Evolutionary conservation across 495 filamentous ascomycete species (phyloP), one percentile per base, ranked within the genome.

Genomic region (Penicillium robsamsonii): DNA sequence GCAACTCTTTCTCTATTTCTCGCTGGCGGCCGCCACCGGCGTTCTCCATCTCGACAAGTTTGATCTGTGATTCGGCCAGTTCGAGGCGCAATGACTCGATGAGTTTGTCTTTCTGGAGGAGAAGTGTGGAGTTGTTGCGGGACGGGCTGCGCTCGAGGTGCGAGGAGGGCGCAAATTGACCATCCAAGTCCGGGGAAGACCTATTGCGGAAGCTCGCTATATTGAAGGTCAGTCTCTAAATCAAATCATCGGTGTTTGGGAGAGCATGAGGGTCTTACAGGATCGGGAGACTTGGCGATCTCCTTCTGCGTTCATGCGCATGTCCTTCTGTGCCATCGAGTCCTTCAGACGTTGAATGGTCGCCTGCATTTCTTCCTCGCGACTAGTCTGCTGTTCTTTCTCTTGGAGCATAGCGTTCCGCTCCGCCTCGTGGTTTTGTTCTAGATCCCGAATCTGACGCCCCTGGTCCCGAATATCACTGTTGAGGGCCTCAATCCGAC

Each of bases 101-200:
- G 53, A 98, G 69, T 67, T 92, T 95, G 72, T 97, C 93, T 72
- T 97, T 98, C 71, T 97, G 92, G 58, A 93, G 78, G 20, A 97
- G 75, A 25, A 96, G 76, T 62, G 90, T 94, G 12, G 90, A 92
- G 65, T 89, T 93, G 60, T 90, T 93, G 46, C 87, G 83, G 27
- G 92, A 90, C 60, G 91, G 84, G 76, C 86, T 90, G 41, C 88
- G 85, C 65, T 92, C 85, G 53, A 92, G 66, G 4, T 88, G 86
- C 31, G 88, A 84, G 4, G 91, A 88, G n/a, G 93, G 92, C 15
- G 94, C 93, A 70, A 96, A 96, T 65, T 89, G 88, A 37, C 84
- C 86, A 61, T 89, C 86, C 40, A 74, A 20, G 31, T 76, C 71
- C 6, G 67, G 71, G 12, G 74, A 77, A 10, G 71, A 61, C 53